A percentile compares a stretch with the other conserved stretches of the same genome.
Evolutionary conservation across 116 monocot genomes (phyloP).

Genomic region (Posidonia oceanica): DNA sequence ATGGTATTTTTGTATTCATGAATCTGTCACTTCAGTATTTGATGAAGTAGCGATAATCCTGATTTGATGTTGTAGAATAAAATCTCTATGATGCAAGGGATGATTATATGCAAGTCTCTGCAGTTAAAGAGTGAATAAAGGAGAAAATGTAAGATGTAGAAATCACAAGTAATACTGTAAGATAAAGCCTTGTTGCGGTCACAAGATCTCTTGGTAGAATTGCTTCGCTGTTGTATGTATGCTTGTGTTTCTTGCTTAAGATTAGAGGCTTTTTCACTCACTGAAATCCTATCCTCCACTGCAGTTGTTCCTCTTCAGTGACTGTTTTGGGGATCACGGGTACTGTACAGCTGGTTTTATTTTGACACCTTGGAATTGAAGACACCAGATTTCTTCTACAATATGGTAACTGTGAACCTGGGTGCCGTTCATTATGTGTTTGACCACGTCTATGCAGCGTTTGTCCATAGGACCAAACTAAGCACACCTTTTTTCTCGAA

Average conservation of each 20-base stretch:
- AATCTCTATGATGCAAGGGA: too few relatives aligned
- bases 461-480: slow-evolving; percentile 70
- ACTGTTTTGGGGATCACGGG: neutral
- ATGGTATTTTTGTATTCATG: too few relatives aligned
- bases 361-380: slow-evolving; percentile 2
- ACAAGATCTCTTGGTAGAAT: too few relatives aligned
- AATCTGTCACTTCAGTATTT: too few relatives aligned
- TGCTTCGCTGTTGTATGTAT: too few relatives aligned
- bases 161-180: too few relatives aligned
- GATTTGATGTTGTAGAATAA: too few relatives aligned
- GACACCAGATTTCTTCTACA: neutral
- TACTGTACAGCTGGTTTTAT: neutral
- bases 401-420: slow-evolving; percentile 74
- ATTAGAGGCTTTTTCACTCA: neutral
- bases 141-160: too few relatives aligned
- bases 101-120: too few relatives aligned
- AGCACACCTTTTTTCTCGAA: slow-evolving; percentile 92
- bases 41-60: too few relatives aligned
- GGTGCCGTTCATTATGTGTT: slow-evolving; percentile 79
- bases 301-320: neutral
- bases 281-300: neutral
- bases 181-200: too few relatives aligned
- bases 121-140: too few relatives aligned
- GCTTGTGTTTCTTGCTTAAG: neutral
- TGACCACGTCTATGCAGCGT: slow-evolving; percentile 86